phyloP scores from a whole-genome alignment of 2,329 filamentous ascomycete genomes.

The Alternaria novae-zelandiae region DNA sequence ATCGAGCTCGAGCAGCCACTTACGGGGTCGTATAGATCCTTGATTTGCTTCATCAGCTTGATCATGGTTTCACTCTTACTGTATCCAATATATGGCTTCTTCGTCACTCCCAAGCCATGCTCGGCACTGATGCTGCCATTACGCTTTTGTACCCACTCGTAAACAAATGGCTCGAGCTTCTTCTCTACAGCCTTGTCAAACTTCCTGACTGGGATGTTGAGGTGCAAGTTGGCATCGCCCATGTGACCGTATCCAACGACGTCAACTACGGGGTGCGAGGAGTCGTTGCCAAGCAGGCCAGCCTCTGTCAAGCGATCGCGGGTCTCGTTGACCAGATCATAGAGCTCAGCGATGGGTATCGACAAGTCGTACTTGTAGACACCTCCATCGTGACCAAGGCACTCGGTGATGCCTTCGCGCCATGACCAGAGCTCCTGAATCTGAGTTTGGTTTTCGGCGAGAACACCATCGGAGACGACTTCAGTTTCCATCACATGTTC shows the following conservation, averaged over 20 bases:
- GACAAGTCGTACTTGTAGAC: conserved; percentile 99
- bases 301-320: conserved; percentile 73
- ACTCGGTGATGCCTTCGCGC: conserved; percentile 92
- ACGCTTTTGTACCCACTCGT: conserved; percentile 91
- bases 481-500: conserved; percentile 90
- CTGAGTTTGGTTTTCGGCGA: conserved; percentile 94
- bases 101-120: conserved; percentile 90
- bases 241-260: conserved; percentile 99
- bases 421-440: conserved; percentile 84
- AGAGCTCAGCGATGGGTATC: conserved; percentile 86
- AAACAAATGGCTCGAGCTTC: conserved; percentile 90
- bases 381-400: conserved; percentile 86
- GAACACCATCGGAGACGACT: conserved; percentile 85
- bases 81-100: conserved; percentile 95
- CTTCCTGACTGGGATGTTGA: conserved; percentile 82
- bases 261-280: conserved; percentile 78
- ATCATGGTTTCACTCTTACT: conserved; percentile 88
- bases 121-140: conserved; percentile 96
- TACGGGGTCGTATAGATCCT: conserved; percentile 92
- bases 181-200: conserved; percentile 90
- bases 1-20: conserved; percentile 49
- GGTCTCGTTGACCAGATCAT: conserved; percentile 86
- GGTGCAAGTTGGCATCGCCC: conserved; percentile 94
- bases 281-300: conserved; percentile 75
- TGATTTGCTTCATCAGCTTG: conserved; percentile 91